A percentile compares a stretch with the other conserved stretches of the same genome.
These are phyloP conservation scores for Saprolegnia parasitica DNA, from an alignment of 352 stramenopile genomes.

Conservation along the genomic window DNA sequence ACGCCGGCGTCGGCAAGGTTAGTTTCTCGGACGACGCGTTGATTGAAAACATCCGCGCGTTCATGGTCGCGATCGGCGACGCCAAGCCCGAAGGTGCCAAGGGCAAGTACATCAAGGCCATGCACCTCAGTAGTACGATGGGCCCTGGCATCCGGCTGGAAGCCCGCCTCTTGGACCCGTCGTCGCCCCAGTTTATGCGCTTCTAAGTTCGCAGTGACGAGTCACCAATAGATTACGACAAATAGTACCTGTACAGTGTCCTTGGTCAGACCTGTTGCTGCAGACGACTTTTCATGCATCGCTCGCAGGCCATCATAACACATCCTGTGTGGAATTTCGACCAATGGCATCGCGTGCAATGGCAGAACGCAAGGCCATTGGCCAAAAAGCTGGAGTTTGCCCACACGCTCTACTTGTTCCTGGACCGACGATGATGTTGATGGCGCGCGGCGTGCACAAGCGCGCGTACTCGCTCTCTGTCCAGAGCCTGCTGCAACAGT, in stretches of 20 bases:
- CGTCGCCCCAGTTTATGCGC: conserved; percentile 80
- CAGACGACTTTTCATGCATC: too few species aligned
- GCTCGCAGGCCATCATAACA: too few species aligned
- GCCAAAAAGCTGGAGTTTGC: background rate
- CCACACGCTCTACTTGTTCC: background rate
- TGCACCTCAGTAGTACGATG: conserved; percentile 84
- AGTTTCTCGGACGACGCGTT: conserved; percentile 87
- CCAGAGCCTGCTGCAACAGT: background rate
- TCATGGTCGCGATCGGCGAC: conserved; percentile 89
- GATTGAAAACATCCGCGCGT: conserved; percentile 88
- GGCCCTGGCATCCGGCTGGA: conserved; percentile 71
- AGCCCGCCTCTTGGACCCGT: conserved; percentile 78
- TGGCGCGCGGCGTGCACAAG: background rate
- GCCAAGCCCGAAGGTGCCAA: conserved; percentile 90
- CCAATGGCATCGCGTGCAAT: background rate
- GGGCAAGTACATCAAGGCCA: conserved; percentile 91
- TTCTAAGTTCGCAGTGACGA: conserved; percentile 33
- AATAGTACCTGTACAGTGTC: too few species aligned
- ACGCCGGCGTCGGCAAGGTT: conserved; percentile 84
- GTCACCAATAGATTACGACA: conserved; percentile 1
- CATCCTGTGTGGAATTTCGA: background rate
- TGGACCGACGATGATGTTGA: background rate
- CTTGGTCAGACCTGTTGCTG: too few species aligned
- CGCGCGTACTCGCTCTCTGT: background rate
- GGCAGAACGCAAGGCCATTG: background rate